A percentile compares a stretch with the other conserved stretches of the same genome.
phyloP scores from a whole-genome alignment of 768 basidiomycete species.

The Neoboletus magnificus region DNA sequence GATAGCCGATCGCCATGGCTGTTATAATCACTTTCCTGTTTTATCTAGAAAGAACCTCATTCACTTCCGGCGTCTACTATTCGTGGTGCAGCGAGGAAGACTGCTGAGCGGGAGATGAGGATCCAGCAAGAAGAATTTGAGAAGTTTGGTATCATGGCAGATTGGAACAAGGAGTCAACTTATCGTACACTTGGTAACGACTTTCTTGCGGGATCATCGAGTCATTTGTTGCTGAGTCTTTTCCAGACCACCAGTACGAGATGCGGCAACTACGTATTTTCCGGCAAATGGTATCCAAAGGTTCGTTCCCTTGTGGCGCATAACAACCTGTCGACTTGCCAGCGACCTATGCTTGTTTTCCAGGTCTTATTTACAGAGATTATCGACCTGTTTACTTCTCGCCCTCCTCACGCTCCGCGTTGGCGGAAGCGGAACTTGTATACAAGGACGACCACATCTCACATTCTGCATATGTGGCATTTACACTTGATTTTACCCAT shows the following conservation, averaged over 20 bases:
- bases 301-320: constrained; percentile 32
- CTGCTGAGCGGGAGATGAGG: constrained; percentile 70
- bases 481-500: constrained; percentile 49
- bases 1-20: neutral
- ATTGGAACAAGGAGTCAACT: constrained; percentile 69
- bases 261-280: constrained; percentile 85
- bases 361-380: constrained; percentile 80
- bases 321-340: neutral
- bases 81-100: constrained; percentile 64
- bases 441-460: constrained; percentile 90
- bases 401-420: constrained; percentile 88
- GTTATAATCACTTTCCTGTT: neutral
- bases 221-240: neutral
- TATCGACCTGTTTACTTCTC: constrained; percentile 93
- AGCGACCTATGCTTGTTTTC: neutral
- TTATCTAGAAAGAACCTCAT: constrained; percentile 50
- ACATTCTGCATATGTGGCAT: constrained; percentile 82
- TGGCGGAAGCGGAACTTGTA: constrained; percentile 91
- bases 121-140: constrained; percentile 78
- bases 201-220: neutral
- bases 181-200: constrained; percentile 82
- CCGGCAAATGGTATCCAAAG: constrained; percentile 82
- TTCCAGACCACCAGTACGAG: constrained; percentile 79
- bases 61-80: constrained; percentile 58
- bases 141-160: constrained; percentile 86